A percentile compares a stretch with the other conserved stretches of the same genome.
These are phyloP conservation scores for Fusarium coicis DNA, from an alignment of 2,329 filamentous ascomycete genomes.

Conservation along the genomic window DNA sequence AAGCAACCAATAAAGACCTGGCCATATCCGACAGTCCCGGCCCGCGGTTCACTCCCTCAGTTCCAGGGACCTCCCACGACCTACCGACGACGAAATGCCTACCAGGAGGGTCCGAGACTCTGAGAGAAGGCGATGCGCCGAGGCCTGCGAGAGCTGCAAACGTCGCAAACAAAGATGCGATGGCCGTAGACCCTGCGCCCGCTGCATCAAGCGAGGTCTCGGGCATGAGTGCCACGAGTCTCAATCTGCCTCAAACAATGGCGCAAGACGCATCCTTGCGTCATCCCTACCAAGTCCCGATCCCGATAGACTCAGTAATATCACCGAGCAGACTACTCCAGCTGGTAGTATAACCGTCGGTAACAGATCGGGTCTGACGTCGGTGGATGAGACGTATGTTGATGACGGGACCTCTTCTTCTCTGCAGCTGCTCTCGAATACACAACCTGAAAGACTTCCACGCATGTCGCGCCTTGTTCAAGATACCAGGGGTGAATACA, in stretches of 20 bases:
- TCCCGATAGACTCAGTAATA: conserved; percentile 38
- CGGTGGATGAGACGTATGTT: conserved; percentile 12
- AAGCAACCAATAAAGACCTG: conserved; percentile 33
- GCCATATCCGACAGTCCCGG: conserved; percentile 36
- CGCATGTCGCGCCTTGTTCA: conserved; percentile 48
- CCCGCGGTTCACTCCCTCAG: conserved; percentile 26
- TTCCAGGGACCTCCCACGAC: conserved; percentile 1
- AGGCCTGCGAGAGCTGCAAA: conserved; percentile 43
- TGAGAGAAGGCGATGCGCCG: conserved; percentile 41
- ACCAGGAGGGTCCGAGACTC: conserved; percentile 41
- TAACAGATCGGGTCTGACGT: conserved; percentile 15
- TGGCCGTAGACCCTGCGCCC: conserved; percentile 37
- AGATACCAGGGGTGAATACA: conserved; percentile 48
- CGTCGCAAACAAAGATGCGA: conserved; percentile 43
- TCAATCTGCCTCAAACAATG: background rate
- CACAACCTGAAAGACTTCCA: conserved; percentile 39
- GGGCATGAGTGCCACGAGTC: conserved; percentile 38
- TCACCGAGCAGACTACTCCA: conserved; percentile 27
- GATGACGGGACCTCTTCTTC: conserved; percentile 28
- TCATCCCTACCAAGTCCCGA: conserved; percentile 42
- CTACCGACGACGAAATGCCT: conserved; percentile 29
- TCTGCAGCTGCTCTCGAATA: conserved; percentile 37
- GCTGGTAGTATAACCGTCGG: conserved; percentile 17
- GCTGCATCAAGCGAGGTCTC: conserved; percentile 40
- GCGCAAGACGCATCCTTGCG: conserved; percentile 30